Conservation (phyloP, 257 asterid genomes). For the Solanum phureja region DNA sequence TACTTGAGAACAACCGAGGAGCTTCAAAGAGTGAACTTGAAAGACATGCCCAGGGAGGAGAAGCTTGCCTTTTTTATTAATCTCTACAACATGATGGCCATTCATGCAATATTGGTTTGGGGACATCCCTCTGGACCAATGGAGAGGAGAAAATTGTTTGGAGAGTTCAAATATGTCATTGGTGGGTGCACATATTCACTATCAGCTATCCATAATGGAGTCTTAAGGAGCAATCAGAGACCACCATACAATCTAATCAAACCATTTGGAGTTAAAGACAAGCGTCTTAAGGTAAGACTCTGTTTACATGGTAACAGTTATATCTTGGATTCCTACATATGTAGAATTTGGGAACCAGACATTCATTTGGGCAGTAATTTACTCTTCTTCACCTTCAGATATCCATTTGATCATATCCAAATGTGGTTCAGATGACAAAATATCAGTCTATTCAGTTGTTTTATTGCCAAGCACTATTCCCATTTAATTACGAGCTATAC, state of each 20-base stretch:
- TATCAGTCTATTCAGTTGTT: background rate
- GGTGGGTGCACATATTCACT: constrained; percentile 85
- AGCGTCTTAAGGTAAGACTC: constrained; percentile 42
- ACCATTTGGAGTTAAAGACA: constrained; percentile 65
- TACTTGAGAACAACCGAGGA: constrained; percentile 77
- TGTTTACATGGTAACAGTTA: background rate
- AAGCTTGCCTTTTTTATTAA: constrained; percentile 78
- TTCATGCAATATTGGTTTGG: constrained; percentile 61
- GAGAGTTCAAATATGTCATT: constrained; percentile 86
- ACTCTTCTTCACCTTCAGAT: background rate
- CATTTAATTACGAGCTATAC: background rate
- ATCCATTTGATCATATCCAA: background rate
- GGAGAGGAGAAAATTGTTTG: constrained; percentile 63
- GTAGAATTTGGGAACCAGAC: background rate
- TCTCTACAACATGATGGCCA: constrained; percentile 68
- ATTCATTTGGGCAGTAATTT: background rate
- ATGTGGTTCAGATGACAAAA: background rate
- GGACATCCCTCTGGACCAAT: constrained; percentile 73
- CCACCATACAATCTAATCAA: constrained; percentile 74
- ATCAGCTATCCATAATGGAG: constrained; percentile 70
- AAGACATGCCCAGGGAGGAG: constrained; percentile 69
- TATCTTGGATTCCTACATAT: background rate
- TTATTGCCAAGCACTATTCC: background rate
- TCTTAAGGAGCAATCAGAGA: constrained; percentile 85
- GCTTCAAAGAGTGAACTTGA: constrained; percentile 76